A percentile compares a stretch with the other conserved stretches of the same genome.
These are phyloP conservation scores for Pestalotiopsis sp. DNA, from an alignment of 2,329 filamentous ascomycete genomes.

Conservation along the genomic window DNA sequence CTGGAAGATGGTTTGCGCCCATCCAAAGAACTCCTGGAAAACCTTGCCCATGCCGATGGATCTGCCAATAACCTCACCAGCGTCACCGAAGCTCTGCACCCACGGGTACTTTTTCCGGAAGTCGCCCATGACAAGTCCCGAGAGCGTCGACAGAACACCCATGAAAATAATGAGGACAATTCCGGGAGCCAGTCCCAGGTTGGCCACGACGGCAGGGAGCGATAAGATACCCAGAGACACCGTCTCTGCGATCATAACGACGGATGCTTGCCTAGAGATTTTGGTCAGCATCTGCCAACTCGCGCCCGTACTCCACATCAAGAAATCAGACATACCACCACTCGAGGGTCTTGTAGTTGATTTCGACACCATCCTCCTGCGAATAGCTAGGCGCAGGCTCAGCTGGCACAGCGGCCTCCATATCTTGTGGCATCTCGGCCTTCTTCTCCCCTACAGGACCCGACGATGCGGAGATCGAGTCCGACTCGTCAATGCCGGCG, in stretches of 20 bases:
- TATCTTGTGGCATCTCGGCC: neutral
- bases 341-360: conserved; percentile 39
- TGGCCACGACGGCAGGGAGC: conserved; percentile 74
- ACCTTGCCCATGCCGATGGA: conserved; percentile 50
- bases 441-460: neutral
- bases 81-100: conserved; percentile 68
- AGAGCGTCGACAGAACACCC: conserved; percentile 69
- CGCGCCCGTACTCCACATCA: neutral
- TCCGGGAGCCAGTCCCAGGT: conserved; percentile 73
- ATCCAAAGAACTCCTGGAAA: conserved; percentile 62
- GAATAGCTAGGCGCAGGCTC: conserved; percentile 15
- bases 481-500: neutral
- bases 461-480: neutral
- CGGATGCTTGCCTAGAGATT: conserved; percentile 43
- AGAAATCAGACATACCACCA: conserved; percentile 36
- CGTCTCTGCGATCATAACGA: conserved; percentile 46
- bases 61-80: conserved; percentile 57
- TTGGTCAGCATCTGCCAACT: conserved; percentile 4
- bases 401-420: neutral
- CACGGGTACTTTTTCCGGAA: conserved; percentile 74
- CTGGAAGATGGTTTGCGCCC: conserved; percentile 62
- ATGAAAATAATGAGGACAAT: conserved; percentile 70
- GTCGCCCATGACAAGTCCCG: conserved; percentile 59
- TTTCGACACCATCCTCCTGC: conserved; percentile 21
- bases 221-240: conserved; percentile 63